Base-by-base conservation (phyloP, 208 protist genomes). In the Borovskyia barvae region DNA sequence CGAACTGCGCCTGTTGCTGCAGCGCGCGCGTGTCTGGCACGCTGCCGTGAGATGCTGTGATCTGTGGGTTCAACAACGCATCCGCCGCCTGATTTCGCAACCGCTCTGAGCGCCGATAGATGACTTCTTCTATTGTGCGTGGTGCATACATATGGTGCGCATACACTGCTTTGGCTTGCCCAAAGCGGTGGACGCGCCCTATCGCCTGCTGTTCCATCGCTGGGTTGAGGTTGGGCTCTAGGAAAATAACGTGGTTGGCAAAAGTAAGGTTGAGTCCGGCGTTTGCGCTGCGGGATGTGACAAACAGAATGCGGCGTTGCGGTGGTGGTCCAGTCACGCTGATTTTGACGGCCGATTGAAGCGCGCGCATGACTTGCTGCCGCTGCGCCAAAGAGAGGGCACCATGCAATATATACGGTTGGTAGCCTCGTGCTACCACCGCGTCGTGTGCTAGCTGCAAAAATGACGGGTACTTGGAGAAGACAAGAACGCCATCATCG, bases 121-220 rank as follows among this genome's bases (percentile, higher is more conserved):
- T 57, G 35, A 55, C 55, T 40, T 87, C 64, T 49, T 87, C 81
- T 25, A 87, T 72, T 26, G 81, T 87, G 40, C 51, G 46, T 0
- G 58, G 59, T 0, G 66, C 67, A 55, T 71, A 79, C 8, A 87
- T 17, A 66, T 80, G 68, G 51, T 87, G 68, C 42, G 72, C 74
- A 14, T 50, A 35, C 33, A 81, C 75, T 11, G 67, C 62, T 37
- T 77, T 78, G 17, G 32, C 88, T 70, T 98, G 95, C 14, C 93
- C 95, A 45, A 98, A 97, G 47, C 95, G 71, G 62, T 98, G 90
- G 8, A 80, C 77, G 29, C 88, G 80, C 20, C 80, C 88, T 47
- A 92, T 75, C 8, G 88, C 85, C 68, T 94, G 85, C 22, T 76
- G 46, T 52, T 92, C 83, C 14, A 84, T 60, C 4, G 86, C 81